Conservation (phyloP, 805 yeast species). For the Pichia nanzhaoensis region DNA sequence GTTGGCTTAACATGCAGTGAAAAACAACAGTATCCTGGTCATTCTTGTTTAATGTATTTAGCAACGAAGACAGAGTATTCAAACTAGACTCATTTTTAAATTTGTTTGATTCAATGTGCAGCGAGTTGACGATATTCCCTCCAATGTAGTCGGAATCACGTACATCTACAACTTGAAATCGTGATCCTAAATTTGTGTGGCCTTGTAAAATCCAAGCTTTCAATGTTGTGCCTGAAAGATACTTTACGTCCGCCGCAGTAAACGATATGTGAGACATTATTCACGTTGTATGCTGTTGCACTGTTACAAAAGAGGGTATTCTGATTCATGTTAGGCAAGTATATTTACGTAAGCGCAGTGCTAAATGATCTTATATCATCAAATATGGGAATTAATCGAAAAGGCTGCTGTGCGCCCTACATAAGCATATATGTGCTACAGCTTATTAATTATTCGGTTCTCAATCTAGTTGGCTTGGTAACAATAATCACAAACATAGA, state of each 20-base stretch:
- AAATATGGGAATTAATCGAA: too few relatives aligned
- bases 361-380: too few relatives aligned
- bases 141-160: constrained; percentile 80
- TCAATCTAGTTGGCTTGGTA: too few relatives aligned
- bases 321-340: too few relatives aligned
- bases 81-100: constrained; percentile 31
- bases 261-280: constrained; percentile 3
- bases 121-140: constrained; percentile 54
- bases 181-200: constrained; percentile 33
- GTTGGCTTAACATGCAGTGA: constrained; percentile 89
- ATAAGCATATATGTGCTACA: too few relatives aligned
- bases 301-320: neutral
- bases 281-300: neutral
- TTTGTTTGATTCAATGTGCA: constrained; percentile 47
- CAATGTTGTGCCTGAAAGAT: constrained; percentile 39
- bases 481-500: too few relatives aligned
- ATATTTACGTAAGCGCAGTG: too few relatives aligned
- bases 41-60: constrained; percentile 25
- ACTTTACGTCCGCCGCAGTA: constrained; percentile 38
- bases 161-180: constrained; percentile 67
- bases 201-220: constrained; percentile 40
- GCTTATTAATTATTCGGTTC: too few relatives aligned
- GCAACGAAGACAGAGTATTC: constrained; percentile 28
- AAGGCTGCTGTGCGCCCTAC: too few relatives aligned
- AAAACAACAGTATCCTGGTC: constrained; percentile 55